A percentile compares a stretch with the other conserved stretches of the same genome.
Conservation (phyloP, 2,329 filamentous ascomycete species). For the Epichloe festucae region DNA sequence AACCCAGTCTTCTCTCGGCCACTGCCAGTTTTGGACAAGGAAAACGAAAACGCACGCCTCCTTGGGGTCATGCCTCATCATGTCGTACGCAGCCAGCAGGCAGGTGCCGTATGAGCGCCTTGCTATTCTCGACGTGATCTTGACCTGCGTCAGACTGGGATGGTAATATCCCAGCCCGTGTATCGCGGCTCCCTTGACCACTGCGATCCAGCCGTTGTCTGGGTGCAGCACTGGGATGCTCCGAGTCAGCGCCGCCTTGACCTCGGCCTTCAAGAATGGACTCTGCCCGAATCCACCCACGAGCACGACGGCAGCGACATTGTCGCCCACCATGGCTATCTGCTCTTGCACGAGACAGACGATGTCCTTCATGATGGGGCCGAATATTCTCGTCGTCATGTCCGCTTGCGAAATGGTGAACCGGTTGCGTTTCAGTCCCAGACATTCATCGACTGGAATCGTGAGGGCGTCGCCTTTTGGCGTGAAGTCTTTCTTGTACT, state of each 20-base stretch:
- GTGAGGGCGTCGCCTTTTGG: constrained; percentile 22
- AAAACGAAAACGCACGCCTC: constrained; percentile 21
- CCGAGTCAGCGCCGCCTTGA: constrained; percentile 22
- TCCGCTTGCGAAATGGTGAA: constrained; percentile 31
- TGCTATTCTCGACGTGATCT: constrained; percentile 23
- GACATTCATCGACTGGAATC: constrained; percentile 21
- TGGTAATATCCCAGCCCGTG: constrained; percentile 22
- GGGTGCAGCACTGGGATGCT: constrained; percentile 33
- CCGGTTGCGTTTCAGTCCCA: constrained; percentile 19
- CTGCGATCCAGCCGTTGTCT: constrained; percentile 34
- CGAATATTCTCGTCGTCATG: constrained; percentile 48
- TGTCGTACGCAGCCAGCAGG: constrained; percentile 22
- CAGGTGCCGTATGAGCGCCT: constrained; percentile 25
- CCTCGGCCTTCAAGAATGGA: constrained; percentile 28
- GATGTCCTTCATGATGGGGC: constrained; percentile 29
- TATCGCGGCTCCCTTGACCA: constrained; percentile 38
- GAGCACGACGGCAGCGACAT: constrained; percentile 28
- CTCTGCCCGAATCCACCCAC: constrained; percentile 37
- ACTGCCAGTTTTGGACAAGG: not conserved
- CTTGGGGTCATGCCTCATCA: constrained; percentile 21
- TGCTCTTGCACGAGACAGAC: constrained; percentile 29
- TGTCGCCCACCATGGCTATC: constrained; percentile 21
- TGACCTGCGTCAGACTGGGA: constrained; percentile 15
- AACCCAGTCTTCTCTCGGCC: too few relatives aligned
- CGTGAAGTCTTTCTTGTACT: constrained; percentile 26